phyloP scores from a whole-genome alignment of 192 early-diverging fungal species.

The Geranomyces michiganensis region DNA sequence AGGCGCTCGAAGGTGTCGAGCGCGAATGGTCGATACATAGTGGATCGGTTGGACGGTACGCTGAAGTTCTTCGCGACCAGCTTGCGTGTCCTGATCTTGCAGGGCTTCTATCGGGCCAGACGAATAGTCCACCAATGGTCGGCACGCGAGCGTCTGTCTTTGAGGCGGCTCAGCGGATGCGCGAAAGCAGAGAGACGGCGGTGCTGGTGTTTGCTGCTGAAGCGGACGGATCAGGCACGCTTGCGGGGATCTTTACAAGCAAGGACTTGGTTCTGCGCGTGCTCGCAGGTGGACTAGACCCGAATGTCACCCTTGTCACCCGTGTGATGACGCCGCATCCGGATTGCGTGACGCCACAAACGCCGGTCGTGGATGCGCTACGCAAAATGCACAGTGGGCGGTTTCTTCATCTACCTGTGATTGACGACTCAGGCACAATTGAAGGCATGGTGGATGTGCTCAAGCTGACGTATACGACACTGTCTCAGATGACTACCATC shows the following conservation, averaged over 20 bases:
- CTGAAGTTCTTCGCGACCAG: slow-evolving; percentile 57
- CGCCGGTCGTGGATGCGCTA: slow-evolving; percentile 52
- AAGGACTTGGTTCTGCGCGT: slow-evolving; percentile 61
- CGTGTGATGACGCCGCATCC: slow-evolving; percentile 60
- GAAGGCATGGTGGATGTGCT: slow-evolving; percentile 56
- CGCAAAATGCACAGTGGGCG: slow-evolving; percentile 53
- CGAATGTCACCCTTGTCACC: slow-evolving; percentile 83
- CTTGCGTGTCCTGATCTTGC: slow-evolving; percentile 88
- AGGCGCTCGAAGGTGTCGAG: slow-evolving; percentile 54
- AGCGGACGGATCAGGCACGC: slow-evolving; percentile 53
- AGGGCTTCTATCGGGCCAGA: slow-evolving; percentile 60
- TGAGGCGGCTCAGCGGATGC: slow-evolving; percentile 52
- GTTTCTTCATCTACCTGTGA: slow-evolving; percentile 54
- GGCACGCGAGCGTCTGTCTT: slow-evolving; percentile 42
- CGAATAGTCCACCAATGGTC: slow-evolving; percentile 33
- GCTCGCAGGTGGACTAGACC: slow-evolving; percentile 71
- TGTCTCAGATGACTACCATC: slow-evolving; percentile 27
- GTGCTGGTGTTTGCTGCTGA: slow-evolving; percentile 50
- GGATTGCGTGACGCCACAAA: slow-evolving; percentile 43
- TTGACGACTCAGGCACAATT: slow-evolving; percentile 41
- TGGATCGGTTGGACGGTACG: slow-evolving; percentile 35
- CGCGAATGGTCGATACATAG: slow-evolving; percentile 40
- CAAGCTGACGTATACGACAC: slow-evolving; percentile 52
- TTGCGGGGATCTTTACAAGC: slow-evolving; percentile 92
- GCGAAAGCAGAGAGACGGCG: slow-evolving; percentile 46